Base-by-base conservation (phyloP, 2,329 filamentous ascomycete species). In the Cladosporium sp. region DNA sequence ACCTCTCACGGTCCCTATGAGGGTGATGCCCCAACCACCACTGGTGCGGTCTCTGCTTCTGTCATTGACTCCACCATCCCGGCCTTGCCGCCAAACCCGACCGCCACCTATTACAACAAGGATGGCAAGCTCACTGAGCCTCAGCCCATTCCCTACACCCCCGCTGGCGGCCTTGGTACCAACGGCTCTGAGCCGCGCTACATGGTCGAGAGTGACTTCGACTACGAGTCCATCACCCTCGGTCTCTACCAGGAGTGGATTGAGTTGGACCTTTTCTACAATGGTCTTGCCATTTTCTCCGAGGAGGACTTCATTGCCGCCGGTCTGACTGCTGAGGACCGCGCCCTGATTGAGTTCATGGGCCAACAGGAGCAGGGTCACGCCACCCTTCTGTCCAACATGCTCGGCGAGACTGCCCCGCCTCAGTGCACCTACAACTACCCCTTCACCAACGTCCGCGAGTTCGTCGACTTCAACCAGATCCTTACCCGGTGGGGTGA, bases 401-500 rank as follows among this genome's bases (percentile, higher is more conserved):
- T 93, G 70, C 81, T 93, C 1, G 88, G 89, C 8, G 67, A 80
- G 53, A 85, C 71, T 50, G 74, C 88, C 0, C 86, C 88, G 0
- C 76, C 77, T 47, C 85, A 89, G 65, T 93, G 88, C 73, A 84
- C 79, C 0, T 95, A 95, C 74, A 83, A 89, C 71, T 93, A 93
- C 64, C 88, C 88, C 1, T 88, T 82, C 64, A 80, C 73, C 50
- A 90, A 81, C 27, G 83, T 92, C 0, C 80, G 77, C 48, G 88
- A 93, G 68, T 92, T 82, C 63, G 75, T 93, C 61, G 88, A 93
- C 72, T 93, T 93, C 71, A 84, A 81, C 68, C 87, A 92, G 70
- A 90, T 90, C 69, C 71, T 93, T n/a, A 93, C 89, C 1, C 84
- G 87, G 29, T 89, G 80, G 68, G 88, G 88, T 43, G 88, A 93